phyloP scores from a whole-genome alignment of 2,329 filamentous ascomycete species.

The Ophiostoma quercus region DNA sequence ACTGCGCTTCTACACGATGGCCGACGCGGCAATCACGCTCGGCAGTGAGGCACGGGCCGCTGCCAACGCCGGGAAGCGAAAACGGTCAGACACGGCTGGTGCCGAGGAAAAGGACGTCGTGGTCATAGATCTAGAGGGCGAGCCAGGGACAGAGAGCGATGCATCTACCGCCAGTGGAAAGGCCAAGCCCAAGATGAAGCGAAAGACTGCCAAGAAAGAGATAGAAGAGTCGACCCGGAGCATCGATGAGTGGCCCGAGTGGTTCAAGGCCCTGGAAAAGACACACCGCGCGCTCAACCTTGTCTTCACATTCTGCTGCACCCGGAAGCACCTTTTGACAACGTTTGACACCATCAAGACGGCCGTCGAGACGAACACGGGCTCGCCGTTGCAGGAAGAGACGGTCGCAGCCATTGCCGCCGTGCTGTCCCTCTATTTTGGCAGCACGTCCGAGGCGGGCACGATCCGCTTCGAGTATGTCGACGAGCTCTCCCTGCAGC shows the following conservation, averaged over 20 bases:
- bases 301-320: conserved; percentile 91
- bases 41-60: neutral
- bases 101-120: neutral
- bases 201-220: neutral
- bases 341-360: conserved; percentile 84
- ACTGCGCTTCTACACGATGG: conserved; percentile 7
- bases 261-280: conserved; percentile 66
- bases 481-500: conserved; percentile 74
- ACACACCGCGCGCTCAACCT: conserved; percentile 82
- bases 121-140: neutral
- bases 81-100: neutral
- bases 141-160: neutral
- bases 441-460: conserved; percentile 51
- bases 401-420: conserved; percentile 80
- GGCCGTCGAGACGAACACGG: conserved; percentile 78
- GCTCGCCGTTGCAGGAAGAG: conserved; percentile 61
- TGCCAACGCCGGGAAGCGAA: conserved; percentile 13
- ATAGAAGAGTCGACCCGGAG: neutral
- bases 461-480: conserved; percentile 82
- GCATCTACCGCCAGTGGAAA: neutral
- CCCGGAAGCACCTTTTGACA: conserved; percentile 84
- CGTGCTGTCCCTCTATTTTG: conserved; percentile 21
- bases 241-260: conserved; percentile 62
- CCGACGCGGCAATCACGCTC: conserved; percentile 15
- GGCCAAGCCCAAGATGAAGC: neutral